Evolutionary conservation across 257 asterid genomes (phyloP).

Genomic region (Penstemon eatonii): DNA sequence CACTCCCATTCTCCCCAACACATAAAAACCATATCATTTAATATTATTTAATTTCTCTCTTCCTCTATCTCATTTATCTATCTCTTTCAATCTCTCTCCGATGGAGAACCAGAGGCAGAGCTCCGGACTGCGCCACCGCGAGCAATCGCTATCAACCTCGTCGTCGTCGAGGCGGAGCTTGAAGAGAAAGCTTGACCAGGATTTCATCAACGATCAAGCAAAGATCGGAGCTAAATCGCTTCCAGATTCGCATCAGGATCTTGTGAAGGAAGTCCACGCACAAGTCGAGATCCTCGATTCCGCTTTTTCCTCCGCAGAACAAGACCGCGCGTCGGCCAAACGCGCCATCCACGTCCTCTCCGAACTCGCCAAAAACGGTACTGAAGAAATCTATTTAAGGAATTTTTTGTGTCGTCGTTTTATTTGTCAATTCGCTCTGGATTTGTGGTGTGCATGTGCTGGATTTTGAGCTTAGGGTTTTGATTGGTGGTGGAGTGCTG

Average conservation of each 20-base stretch:
- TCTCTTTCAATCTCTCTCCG: slow-evolving; percentile 21
- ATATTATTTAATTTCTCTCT: slow-evolving; percentile 27
- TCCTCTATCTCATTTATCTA: slow-evolving; percentile 31
- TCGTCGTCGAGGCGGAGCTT: slow-evolving; percentile 65
- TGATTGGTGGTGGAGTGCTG: slow-evolving; percentile 33
- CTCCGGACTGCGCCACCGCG: slow-evolving; percentile 70
- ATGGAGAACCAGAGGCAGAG: slow-evolving; percentile 80
- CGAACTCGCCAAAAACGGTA: slow-evolving; percentile 76
- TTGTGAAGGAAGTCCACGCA: slow-evolving; percentile 49
- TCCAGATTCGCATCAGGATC: slow-evolving; percentile 64
- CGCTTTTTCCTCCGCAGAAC: slow-evolving; percentile 40
- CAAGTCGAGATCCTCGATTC: slow-evolving; percentile 74
- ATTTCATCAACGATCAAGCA: slow-evolving; percentile 49
- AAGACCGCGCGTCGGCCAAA: slow-evolving; percentile 61
- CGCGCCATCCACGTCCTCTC: slow-evolving; percentile 69
- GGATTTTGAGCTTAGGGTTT: slow-evolving; percentile 34
- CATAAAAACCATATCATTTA: slow-evolving; percentile 27
- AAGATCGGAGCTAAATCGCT: slow-evolving; percentile 57
- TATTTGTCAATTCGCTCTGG: slow-evolving; percentile 8
- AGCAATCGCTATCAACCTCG: slow-evolving; percentile 46
- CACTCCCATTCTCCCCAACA: slow-evolving; percentile 27
- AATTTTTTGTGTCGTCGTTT: neutral
- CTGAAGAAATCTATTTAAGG: neutral
- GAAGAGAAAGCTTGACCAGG: slow-evolving; percentile 78
- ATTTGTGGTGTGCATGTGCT: slow-evolving; percentile 29